A percentile compares a stretch with the other conserved stretches of the same genome.
phyloP scores from a whole-genome alignment of 2,329 filamentous ascomycete species.

The Neofusicoccum parvum region DNA sequence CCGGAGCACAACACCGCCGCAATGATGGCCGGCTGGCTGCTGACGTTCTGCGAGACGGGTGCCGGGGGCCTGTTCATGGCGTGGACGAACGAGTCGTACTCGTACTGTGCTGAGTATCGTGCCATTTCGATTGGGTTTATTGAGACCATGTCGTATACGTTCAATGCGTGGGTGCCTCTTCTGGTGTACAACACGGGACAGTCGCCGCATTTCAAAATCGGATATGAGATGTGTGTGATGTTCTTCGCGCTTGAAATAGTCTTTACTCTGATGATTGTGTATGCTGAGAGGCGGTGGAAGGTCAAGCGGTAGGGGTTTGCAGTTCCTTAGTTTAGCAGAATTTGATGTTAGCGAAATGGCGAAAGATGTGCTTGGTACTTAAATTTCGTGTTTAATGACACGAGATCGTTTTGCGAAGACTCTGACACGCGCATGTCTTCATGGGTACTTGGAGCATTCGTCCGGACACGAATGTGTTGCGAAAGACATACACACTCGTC shows the following conservation, averaged over 20 bases:
- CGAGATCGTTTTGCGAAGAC: too few relatives aligned
- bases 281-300: not conserved
- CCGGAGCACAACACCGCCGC: conserved; percentile 38
- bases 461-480: not conserved
- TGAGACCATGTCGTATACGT: conserved; percentile 25
- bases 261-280: conserved; percentile 21
- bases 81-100: conserved; percentile 26
- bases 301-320: not conserved
- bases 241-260: conserved; percentile 30
- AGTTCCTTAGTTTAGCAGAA: too few relatives aligned
- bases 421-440: too few relatives aligned
- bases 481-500: too few relatives aligned
- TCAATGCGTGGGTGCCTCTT: conserved; percentile 27
- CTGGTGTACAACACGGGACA: conserved; percentile 25
- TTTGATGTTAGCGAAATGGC: too few relatives aligned
- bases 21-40: conserved; percentile 42
- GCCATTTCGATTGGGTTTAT: conserved; percentile 26
- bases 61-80: conserved; percentile 44
- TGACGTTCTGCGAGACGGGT: conserved; percentile 41
- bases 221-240: conserved; percentile 32
- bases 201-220: conserved; percentile 28
- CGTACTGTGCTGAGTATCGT: conserved; percentile 25
- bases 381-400: too few relatives aligned
- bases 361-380: too few relatives aligned
- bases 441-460: not conserved